These are phyloP conservation scores for Emmonsiellopsis sp. DNA, from an alignment of 2,329 filamentous ascomycete species.

Conservation along the genomic window DNA sequence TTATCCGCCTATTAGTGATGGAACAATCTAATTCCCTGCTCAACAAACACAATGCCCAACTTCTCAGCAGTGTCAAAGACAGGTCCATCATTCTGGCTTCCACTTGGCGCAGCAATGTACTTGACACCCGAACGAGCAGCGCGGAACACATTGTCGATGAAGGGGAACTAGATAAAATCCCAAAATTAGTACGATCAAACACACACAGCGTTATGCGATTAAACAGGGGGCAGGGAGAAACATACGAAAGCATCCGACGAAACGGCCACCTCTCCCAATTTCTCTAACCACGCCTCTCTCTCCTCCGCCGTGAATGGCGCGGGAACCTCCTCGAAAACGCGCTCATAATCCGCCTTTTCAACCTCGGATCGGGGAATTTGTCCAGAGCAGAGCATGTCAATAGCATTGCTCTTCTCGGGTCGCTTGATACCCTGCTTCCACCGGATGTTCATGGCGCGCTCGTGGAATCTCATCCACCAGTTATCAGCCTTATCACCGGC, in stretches of 20 bases:
- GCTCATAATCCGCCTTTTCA: constrained; percentile 80
- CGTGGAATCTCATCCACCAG: constrained; percentile 99
- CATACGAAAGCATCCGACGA: constrained; percentile 93
- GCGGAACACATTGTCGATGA: constrained; percentile 95
- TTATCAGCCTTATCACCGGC: constrained; percentile 98
- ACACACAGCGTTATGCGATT: neutral
- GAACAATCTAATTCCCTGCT: constrained; percentile 90
- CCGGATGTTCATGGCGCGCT: constrained; percentile 74
- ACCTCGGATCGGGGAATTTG: constrained; percentile 73
- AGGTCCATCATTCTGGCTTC: constrained; percentile 47
- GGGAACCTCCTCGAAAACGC: constrained; percentile 83
- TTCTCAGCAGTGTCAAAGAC: constrained; percentile 77
- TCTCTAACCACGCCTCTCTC: constrained; percentile 73
- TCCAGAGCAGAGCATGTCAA: constrained; percentile 87
- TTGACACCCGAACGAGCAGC: constrained; percentile 81
- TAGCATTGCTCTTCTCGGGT: constrained; percentile 95
- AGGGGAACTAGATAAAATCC: constrained; percentile 64
- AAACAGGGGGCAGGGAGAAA: constrained; percentile 15
- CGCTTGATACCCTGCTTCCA: constrained; percentile 98
- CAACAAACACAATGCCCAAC: constrained; percentile 84
- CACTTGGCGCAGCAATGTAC: constrained; percentile 88
- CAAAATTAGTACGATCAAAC: neutral
- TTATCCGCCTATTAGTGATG: constrained; percentile 58
- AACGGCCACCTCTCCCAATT: constrained; percentile 66
- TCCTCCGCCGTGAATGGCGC: constrained; percentile 73